Percentiles rank a stretch among this genome's conserved stretches.
These are phyloP conservation scores for Penicillium lividum DNA, from an alignment of 495 filamentous ascomycete species.

Conservation along the genomic window DNA sequence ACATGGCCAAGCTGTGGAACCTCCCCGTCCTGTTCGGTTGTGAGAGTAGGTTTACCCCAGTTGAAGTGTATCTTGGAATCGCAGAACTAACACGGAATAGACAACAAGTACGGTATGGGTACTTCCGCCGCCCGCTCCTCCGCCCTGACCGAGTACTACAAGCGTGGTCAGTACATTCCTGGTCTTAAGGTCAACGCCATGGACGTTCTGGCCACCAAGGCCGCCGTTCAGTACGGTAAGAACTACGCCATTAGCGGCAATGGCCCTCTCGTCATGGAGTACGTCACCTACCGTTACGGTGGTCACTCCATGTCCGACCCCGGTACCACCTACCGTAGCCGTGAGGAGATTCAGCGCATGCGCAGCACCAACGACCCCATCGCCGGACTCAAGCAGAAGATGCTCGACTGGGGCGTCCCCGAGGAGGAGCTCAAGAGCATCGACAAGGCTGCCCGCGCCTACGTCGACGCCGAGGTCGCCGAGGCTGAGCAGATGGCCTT, in stretches of 20 bases:
- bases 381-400: slow-evolving; percentile 95
- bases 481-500: slow-evolving; percentile 81
- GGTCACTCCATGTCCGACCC: slow-evolving; percentile 99
- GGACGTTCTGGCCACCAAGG: slow-evolving; percentile 98
- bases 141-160: slow-evolving; percentile 98
- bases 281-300: slow-evolving; percentile 98
- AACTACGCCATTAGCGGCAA: slow-evolving; percentile 77
- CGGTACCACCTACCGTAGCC: slow-evolving; percentile 97
- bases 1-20: slow-evolving; percentile 99
- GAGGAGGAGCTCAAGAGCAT: slow-evolving; percentile 97
- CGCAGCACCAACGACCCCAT: slow-evolving; percentile 97
- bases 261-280: slow-evolving; percentile 94
- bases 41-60: slow-evolving; percentile 72
- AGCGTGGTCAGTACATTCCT: slow-evolving; percentile 99
- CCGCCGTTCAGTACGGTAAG: slow-evolving; percentile 89
- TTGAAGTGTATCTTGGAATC: background rate
- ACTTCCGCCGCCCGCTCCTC: slow-evolving; percentile 92
- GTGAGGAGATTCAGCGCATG: slow-evolving; percentile 99
- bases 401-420: slow-evolving; percentile 90
- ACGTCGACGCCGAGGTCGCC: slow-evolving; percentile 88
- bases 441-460: slow-evolving; percentile 84
- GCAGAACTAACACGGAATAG: slow-evolving; percentile 47
- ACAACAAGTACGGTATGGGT: slow-evolving; percentile 99
- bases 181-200: slow-evolving; percentile 99
- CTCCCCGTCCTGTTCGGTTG: slow-evolving; percentile 93